phyloP scores from a whole-genome alignment of 495 filamentous ascomycete species.

The Staphylotrichum tortipilum region DNA sequence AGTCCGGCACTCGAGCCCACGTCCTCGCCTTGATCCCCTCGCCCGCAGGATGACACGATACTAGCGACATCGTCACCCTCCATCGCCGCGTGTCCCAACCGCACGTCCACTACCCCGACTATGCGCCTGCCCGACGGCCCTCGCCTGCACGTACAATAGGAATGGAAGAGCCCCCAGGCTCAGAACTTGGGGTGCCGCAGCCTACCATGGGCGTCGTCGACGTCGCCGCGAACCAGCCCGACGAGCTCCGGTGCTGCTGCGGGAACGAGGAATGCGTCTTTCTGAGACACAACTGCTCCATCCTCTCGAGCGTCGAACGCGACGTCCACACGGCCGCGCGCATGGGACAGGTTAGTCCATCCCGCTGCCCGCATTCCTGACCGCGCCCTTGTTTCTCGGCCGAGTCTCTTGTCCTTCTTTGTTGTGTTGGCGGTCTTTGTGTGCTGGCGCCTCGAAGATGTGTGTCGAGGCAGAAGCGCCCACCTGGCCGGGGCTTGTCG shows the following conservation, averaged over 20 bases:
- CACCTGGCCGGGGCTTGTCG: too few species aligned
- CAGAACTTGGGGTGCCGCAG: slow-evolving; percentile 3
- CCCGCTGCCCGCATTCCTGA: slow-evolving; percentile 12
- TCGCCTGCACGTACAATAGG: slow-evolving; percentile 15
- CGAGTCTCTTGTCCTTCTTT: slow-evolving; percentile 3
- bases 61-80: neutral
- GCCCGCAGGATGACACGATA: neutral
- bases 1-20: too few species aligned
- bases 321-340: slow-evolving; percentile 77
- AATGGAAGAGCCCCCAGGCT: slow-evolving; percentile 13
- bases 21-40: too few species aligned
- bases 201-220: slow-evolving; percentile 12
- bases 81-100: neutral
- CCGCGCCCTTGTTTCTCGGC: slow-evolving; percentile 5
- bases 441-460: too few species aligned
- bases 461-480: too few species aligned
- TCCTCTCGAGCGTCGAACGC: slow-evolving; percentile 71
- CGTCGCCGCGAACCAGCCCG: slow-evolving; percentile 6
- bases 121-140: slow-evolving; percentile 6
- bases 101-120: slow-evolving; percentile 1
- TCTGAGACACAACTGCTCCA: slow-evolving; percentile 66
- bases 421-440: too few species aligned
- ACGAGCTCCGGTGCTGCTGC: slow-evolving; percentile 62
- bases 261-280: slow-evolving; percentile 71
- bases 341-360: slow-evolving; percentile 69